Percentiles rank a stretch among this genome's conserved stretches.
Conservation (phyloP, 78 protist genomes). For the Creolimax fragrantissima region DNA sequence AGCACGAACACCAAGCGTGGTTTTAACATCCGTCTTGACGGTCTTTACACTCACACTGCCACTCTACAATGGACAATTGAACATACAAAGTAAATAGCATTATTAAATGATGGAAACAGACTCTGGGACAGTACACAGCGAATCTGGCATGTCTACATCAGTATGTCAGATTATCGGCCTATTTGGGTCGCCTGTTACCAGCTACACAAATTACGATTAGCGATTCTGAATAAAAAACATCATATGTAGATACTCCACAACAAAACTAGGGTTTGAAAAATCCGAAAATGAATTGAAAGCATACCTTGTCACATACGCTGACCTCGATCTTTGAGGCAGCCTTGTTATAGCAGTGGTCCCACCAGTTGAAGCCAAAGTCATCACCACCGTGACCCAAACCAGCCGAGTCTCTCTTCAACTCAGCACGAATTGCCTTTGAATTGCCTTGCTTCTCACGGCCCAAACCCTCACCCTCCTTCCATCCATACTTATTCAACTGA, state of each 20-base stretch:
- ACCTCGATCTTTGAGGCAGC: not conserved
- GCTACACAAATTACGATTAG: not conserved
- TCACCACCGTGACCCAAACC: not conserved
- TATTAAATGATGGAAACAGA: not conserved
- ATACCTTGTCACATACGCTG: not conserved
- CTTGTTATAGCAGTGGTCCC: constrained; percentile 12
- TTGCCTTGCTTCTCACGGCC: not conserved
- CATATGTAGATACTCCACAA: not conserved
- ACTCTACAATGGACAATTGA: not conserved
- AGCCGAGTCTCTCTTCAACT: not conserved
- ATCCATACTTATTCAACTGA: not conserved
- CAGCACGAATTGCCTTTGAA: not conserved
- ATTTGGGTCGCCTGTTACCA: not conserved
- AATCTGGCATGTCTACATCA: not conserved
- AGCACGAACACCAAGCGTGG: not conserved
- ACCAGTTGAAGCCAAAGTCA: not conserved
- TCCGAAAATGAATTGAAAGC: not conserved
- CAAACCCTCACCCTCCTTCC: not conserved
- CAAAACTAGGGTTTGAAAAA: not conserved
- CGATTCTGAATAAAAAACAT: not conserved
- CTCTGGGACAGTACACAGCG: not conserved
- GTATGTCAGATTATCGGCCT: not conserved
- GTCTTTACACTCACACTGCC: not conserved
- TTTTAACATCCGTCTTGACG: not conserved
- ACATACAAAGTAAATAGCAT: not conserved